A percentile compares a stretch with the other conserved stretches of the same genome.
Evolutionary conservation across 2,329 filamentous ascomycete genomes (phyloP).

Genomic region (Paecilomyces variotii): DNA sequence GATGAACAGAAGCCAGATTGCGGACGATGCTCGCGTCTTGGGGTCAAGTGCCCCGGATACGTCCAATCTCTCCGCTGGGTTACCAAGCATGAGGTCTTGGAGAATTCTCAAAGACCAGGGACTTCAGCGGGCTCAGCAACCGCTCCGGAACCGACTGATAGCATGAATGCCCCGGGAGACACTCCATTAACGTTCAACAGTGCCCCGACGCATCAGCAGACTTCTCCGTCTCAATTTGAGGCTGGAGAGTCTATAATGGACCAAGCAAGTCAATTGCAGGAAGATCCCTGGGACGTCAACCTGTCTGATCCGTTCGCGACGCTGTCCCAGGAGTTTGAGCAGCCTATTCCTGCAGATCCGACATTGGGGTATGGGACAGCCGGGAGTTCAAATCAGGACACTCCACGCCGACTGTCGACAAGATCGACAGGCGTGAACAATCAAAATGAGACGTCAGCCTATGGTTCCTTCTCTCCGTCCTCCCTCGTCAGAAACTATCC

Average conservation of each 20-base stretch:
- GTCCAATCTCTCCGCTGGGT: constrained; percentile 30
- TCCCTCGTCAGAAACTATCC: constrained; percentile 26
- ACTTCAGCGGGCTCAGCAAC: background rate
- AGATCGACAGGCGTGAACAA: background rate
- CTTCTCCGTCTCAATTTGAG: background rate
- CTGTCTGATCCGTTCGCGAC: constrained; percentile 21
- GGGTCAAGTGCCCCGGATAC: constrained; percentile 31
- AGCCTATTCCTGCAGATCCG: constrained; percentile 6
- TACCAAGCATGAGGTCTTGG: constrained; percentile 22
- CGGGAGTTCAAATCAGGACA: constrained; percentile 4
- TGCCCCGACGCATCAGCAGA: constrained; percentile 5
- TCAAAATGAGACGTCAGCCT: constrained; percentile 11
- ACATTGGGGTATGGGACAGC: constrained; percentile 11
- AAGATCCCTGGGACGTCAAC: constrained; percentile 24
- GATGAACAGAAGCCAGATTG: constrained; percentile 33
- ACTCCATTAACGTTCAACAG: background rate
- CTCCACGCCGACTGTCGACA: background rate
- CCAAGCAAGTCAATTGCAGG: constrained; percentile 14
- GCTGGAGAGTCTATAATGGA: constrained; percentile 3
- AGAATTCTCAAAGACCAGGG: constrained; percentile 1
- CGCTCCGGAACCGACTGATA: background rate
- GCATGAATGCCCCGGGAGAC: constrained; percentile 2
- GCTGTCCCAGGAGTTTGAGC: constrained; percentile 12
- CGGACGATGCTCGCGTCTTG: constrained; percentile 29
- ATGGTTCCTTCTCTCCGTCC: constrained; percentile 23